Percentiles rank a stretch among this genome's conserved stretches.
Evolutionary conservation across 306 rosid species (phyloP).

Genomic region (Rubus idaeus): DNA sequence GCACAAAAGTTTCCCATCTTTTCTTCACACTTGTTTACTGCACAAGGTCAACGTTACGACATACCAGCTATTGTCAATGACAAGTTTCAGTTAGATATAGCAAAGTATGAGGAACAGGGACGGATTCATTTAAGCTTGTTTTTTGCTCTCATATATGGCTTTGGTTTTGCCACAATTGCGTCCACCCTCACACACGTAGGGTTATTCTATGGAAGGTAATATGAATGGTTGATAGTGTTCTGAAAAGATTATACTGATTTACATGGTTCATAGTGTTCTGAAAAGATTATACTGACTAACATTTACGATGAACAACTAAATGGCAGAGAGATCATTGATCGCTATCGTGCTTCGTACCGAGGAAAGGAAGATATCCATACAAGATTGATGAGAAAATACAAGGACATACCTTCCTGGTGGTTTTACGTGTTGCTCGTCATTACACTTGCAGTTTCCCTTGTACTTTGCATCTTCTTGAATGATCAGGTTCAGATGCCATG

Average conservation of each 20-base stretch:
- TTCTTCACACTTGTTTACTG: conserved; percentile 68
- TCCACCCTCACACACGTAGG: conserved; percentile 71
- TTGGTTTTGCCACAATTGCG: conserved; percentile 78
- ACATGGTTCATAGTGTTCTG: neutral
- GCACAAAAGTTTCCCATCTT: conserved; percentile 71
- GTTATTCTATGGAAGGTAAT: conserved; percentile 75
- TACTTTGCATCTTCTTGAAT: conserved; percentile 63
- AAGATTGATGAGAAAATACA: conserved; percentile 67
- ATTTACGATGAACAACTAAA: conserved; percentile 20
- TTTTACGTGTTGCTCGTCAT: conserved; percentile 50
- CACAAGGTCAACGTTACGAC: conserved; percentile 53
- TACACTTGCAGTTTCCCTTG: conserved; percentile 56
- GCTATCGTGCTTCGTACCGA: conserved; percentile 52
- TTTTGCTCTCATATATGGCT: conserved; percentile 68
- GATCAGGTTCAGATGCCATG: conserved; percentile 84
- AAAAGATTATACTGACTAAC: neutral
- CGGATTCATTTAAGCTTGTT: conserved; percentile 59
- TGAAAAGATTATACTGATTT: neutral
- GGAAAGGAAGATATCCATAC: conserved; percentile 81
- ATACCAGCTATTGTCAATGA: conserved; percentile 60
- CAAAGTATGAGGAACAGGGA: conserved; percentile 55
- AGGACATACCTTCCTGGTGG: conserved; percentile 92
- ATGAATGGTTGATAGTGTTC: neutral
- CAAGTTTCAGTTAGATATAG: conserved; percentile 52
- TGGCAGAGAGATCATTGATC: conserved; percentile 76